Evolutionary conservation across 805 yeast species (phyloP).

Genomic region (Kluyveromyces siamensis): DNA sequence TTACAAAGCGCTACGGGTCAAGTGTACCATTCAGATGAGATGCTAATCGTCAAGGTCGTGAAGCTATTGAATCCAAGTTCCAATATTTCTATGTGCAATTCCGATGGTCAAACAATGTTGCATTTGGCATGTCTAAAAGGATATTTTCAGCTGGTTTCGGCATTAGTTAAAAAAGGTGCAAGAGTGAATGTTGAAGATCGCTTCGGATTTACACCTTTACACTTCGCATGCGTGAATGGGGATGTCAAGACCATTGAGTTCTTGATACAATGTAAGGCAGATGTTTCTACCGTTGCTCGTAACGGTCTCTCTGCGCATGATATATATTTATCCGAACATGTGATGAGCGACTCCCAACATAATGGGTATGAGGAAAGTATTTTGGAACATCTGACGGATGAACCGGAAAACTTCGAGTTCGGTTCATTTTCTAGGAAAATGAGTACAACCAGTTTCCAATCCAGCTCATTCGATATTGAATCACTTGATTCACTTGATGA

Average conservation of each 20-base stretch:
- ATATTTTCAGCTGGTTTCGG: conserved; percentile 49
- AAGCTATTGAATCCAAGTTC: conserved; percentile 64
- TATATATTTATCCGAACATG: conserved; percentile 26
- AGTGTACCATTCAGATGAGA: conserved; percentile 29
- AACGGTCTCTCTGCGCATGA: conserved; percentile 37
- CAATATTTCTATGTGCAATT: conserved; percentile 73
- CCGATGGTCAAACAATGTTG: conserved; percentile 78
- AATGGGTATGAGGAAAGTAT: conserved; percentile 31
- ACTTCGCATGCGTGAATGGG: conserved; percentile 74
- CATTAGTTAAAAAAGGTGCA: conserved; percentile 57
- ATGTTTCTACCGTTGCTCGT: conserved; percentile 40
- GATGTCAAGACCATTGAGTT: conserved; percentile 55
- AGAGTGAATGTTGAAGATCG: conserved; percentile 65
- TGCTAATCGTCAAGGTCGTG: conserved; percentile 39
- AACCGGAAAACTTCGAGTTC: conserved; percentile 3
- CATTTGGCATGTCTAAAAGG: conserved; percentile 80
- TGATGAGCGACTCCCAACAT: conserved; percentile 22
- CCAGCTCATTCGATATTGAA: conserved; percentile 20
- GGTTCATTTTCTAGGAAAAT: conserved; percentile 10
- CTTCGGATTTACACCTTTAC: conserved; percentile 81
- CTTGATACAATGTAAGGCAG: conserved; percentile 57
- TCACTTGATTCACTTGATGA: conserved; percentile 27
- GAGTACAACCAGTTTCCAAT: conserved; percentile 20
- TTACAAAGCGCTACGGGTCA: conserved; percentile 5
- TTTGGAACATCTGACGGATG: conserved; percentile 22